Percentiles rank a stretch among this genome's conserved stretches.
These are phyloP conservation scores for Scenedesmus sp. DNA, from an alignment of 163 green algal species.

Conservation along the genomic window DNA sequence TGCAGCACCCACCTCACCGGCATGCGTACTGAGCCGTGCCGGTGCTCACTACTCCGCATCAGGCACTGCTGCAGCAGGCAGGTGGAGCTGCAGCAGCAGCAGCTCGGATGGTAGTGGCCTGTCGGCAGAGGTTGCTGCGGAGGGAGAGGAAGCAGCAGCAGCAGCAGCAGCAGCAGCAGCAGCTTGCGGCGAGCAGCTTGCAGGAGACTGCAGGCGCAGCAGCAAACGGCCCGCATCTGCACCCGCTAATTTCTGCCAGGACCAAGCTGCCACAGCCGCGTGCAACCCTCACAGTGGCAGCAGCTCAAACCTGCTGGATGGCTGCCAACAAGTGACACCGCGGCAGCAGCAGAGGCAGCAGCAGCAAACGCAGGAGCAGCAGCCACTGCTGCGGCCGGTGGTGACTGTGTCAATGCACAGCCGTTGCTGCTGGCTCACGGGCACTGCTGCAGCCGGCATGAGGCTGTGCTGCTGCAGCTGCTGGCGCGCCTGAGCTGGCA, in stretches of 20 bases:
- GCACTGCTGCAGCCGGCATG: constrained; percentile 21
- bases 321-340: background rate
- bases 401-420: background rate
- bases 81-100: background rate
- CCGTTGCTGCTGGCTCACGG: background rate
- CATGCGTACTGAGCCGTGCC: background rate
- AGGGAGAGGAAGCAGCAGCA: background rate
- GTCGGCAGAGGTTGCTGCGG: background rate
- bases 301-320: background rate
- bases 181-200: background rate
- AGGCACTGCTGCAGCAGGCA: constrained; percentile 5
- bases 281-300: background rate
- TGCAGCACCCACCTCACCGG: background rate
- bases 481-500: constrained; percentile 41
- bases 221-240: background rate
- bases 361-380: background rate
- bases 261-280: background rate
- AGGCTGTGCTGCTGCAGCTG: constrained; percentile 35
- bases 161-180: constrained; percentile 2
- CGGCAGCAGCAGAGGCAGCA: constrained; percentile 1
- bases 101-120: background rate
- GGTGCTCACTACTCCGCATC: background rate
- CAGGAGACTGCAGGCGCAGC: constrained; percentile 1
- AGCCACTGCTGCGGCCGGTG: background rate
- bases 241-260: background rate